These are phyloP conservation scores for Lipomyces chichibuensis DNA, from an alignment of 805 yeast species.

Conservation along the genomic window DNA sequence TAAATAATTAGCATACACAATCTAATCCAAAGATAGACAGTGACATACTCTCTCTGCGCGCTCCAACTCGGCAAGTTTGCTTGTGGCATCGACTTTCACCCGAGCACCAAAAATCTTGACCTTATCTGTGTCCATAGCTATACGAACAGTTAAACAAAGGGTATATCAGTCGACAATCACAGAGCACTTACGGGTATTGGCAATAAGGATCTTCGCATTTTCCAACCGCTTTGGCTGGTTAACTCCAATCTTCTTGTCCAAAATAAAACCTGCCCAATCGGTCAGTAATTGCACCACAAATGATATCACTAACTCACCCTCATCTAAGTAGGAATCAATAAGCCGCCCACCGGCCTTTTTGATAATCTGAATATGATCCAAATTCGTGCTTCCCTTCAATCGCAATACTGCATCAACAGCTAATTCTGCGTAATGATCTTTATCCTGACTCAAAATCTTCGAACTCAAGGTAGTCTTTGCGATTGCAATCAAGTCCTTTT, in stretches of 20 bases:
- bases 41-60: conserved; percentile 70
- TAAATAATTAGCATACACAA: background rate
- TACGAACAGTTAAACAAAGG: too few relatives aligned
- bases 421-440: conserved; percentile 80
- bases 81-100: conserved; percentile 92
- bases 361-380: conserved; percentile 90
- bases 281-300: background rate
- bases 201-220: conserved; percentile 85
- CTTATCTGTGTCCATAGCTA: conserved; percentile 85
- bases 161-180: background rate
- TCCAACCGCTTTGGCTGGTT: conserved; percentile 85
- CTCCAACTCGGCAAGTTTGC: conserved; percentile 91
- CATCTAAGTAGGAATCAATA: conserved; percentile 90
- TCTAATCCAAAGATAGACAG: background rate
- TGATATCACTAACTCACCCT: conserved; percentile 54
- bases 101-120: conserved; percentile 98
- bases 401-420: conserved; percentile 95
- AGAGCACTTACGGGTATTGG: conserved; percentile 72
- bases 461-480: conserved; percentile 94
- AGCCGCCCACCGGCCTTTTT: conserved; percentile 92
- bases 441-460: conserved; percentile 92
- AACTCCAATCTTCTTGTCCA: conserved; percentile 90
- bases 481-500: conserved; percentile 77
- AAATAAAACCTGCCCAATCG: conserved; percentile 55
- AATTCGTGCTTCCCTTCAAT: conserved; percentile 81